These are phyloP conservation scores for Cordyceps cicadae DNA, from an alignment of 2,329 filamentous ascomycete species.

Conservation along the genomic window DNA sequence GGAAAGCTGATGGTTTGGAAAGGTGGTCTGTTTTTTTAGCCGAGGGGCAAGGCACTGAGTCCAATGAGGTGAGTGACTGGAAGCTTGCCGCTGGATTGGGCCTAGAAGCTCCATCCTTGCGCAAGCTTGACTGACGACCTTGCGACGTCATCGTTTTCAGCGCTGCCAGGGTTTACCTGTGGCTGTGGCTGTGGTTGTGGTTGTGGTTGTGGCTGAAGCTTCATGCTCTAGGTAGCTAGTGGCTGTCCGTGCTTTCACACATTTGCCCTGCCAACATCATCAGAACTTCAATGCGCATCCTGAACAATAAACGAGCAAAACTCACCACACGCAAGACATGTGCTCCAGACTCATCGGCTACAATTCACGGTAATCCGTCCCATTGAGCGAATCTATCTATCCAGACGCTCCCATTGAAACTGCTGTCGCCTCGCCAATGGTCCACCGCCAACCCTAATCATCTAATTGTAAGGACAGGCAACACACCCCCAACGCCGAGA, in stretches of 20 bases:
- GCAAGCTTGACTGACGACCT: constrained; percentile 8
- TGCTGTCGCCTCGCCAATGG: not conserved
- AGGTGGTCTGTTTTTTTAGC: constrained; percentile 9
- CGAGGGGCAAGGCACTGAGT: not conserved
- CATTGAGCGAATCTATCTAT: not conserved
- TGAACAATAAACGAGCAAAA: not conserved
- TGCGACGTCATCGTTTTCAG: constrained; percentile 8
- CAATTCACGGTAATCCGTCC: not conserved
- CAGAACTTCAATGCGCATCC: too few relatives aligned
- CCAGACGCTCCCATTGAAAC: too few relatives aligned
- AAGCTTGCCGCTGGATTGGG: constrained; percentile 3
- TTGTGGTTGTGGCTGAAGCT: constrained; percentile 3
- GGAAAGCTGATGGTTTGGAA: not conserved
- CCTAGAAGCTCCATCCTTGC: not conserved
- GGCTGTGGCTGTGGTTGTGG: constrained; percentile 5
- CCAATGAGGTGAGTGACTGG: not conserved
- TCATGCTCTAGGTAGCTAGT: too few relatives aligned
- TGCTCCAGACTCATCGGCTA: not conserved
- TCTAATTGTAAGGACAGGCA: not conserved
- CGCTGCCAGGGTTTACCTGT: not conserved
- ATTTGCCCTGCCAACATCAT: too few relatives aligned
- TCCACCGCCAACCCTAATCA: not conserved
- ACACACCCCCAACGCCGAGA: not conserved
- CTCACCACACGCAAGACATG: not conserved
- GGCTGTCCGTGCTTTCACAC: not conserved